These are phyloP conservation scores for Tulasnella sp. DNA, from an alignment of 768 basidiomycete genomes.

Conservation along the genomic window DNA sequence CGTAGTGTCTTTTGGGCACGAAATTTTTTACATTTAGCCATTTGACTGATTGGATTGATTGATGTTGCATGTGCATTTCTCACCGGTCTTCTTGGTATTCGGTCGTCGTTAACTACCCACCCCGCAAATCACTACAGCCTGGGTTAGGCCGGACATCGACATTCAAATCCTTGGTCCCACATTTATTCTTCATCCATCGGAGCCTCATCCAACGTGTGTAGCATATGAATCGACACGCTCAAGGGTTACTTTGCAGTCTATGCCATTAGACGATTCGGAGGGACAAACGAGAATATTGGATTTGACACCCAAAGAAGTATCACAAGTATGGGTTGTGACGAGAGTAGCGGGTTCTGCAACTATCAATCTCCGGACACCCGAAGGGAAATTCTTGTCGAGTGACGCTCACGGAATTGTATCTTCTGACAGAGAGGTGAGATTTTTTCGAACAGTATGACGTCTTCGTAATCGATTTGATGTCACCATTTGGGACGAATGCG, in stretches of 20 bases:
- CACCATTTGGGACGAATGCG: too few relatives aligned
- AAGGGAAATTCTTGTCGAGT: conserved; percentile 82
- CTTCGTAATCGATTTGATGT: too few relatives aligned
- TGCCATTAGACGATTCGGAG: not conserved
- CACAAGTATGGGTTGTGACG: conserved; percentile 86
- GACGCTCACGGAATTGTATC: conserved; percentile 75
- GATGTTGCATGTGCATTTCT: too few relatives aligned
- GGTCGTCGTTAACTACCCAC: not conserved
- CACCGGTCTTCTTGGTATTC: too few relatives aligned
- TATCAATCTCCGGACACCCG: conserved; percentile 62
- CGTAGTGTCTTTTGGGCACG: too few relatives aligned
- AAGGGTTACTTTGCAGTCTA: conserved; percentile 45
- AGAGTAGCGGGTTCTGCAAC: conserved; percentile 72
- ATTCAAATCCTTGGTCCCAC: conserved; percentile 77
- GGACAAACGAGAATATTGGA: conserved; percentile 33
- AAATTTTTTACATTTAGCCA: too few relatives aligned
- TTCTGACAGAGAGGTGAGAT: conserved; percentile 50
- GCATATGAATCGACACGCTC: conserved; percentile 68
- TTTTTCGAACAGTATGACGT: too few relatives aligned
- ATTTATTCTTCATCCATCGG: conserved; percentile 71
- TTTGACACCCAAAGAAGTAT: conserved; percentile 63
- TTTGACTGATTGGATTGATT: too few relatives aligned
- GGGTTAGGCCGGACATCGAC: conserved; percentile 62
- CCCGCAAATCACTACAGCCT: conserved; percentile 27
- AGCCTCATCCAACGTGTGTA: conserved; percentile 63